These are phyloP conservation scores for Pseudevernia furfuracea DNA, from an alignment of 495 filamentous ascomycete genomes.

Conservation along the genomic window DNA sequence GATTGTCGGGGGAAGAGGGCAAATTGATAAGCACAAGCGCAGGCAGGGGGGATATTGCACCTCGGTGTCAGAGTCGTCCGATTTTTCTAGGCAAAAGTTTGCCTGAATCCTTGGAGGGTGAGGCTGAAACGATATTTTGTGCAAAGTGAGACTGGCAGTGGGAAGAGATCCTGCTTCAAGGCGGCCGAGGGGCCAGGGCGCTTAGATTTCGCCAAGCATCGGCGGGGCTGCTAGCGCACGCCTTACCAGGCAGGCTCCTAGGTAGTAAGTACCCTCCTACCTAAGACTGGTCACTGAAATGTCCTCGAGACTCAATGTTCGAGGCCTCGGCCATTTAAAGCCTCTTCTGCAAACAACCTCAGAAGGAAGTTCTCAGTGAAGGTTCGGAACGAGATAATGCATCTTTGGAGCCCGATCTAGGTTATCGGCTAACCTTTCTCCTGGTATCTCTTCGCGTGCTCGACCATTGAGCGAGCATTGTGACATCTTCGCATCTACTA, in stretches of 20 bases:
- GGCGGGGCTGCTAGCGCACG: not conserved
- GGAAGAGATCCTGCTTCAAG: not conserved
- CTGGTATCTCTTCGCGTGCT: not conserved
- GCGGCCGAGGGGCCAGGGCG: not conserved
- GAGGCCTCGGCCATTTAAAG: not conserved
- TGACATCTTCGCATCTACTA: not conserved
- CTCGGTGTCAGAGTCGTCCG: not conserved
- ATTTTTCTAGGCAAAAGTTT: not conserved
- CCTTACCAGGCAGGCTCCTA: not conserved
- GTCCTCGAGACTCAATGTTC: not conserved
- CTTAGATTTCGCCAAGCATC: not conserved
- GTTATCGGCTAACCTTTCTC: not conserved
- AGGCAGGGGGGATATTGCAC: not conserved
- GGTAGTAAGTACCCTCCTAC: no score
- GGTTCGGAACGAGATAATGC: not conserved
- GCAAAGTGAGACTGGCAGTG: no score
- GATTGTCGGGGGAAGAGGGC: not conserved
- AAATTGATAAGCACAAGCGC: constrained; percentile 4
- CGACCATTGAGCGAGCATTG: not conserved
- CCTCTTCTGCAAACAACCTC: not conserved
- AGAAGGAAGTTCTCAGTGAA: not conserved
- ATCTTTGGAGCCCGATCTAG: not conserved
- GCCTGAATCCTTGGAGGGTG: constrained; percentile 8
- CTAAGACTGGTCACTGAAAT: no score
- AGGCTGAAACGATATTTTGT: constrained; percentile 15